A percentile compares a stretch with the other conserved stretches of the same genome.
Evolutionary conservation across 176 grass and related monocot species (phyloP).

Genomic region (Oryza officinalis): DNA sequence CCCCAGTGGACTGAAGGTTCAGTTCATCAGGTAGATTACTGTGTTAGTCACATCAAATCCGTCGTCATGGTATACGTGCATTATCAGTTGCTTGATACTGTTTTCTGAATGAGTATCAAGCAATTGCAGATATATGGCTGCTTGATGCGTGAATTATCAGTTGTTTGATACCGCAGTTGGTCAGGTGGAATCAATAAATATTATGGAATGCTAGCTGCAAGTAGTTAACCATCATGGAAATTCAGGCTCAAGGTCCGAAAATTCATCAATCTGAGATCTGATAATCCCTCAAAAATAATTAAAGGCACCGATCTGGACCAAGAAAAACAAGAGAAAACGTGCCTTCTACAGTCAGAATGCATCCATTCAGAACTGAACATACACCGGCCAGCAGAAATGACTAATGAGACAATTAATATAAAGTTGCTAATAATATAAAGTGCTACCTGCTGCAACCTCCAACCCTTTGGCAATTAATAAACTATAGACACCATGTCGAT

Average conservation of each 20-base stretch:
- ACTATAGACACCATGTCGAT: neutral
- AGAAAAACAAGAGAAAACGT: neutral
- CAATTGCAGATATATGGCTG: neutral
- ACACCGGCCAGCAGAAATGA: neutral
- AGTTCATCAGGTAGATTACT: neutral
- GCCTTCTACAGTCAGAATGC: conserved; percentile 29
- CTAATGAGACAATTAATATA: neutral
- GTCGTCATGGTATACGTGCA: neutral
- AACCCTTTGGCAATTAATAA: conserved; percentile 1
- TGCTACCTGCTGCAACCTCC: neutral
- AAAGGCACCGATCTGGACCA: neutral
- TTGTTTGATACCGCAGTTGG: neutral
- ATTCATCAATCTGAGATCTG: too few species aligned
- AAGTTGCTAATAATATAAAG: neutral
- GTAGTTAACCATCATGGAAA: neutral
- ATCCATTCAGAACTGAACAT: neutral
- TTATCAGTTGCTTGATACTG: neutral
- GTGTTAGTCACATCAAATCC: conserved; percentile 9
- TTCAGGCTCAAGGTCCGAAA: too few species aligned
- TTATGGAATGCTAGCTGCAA: neutral
- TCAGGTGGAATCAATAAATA: neutral
- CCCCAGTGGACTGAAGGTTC: neutral
- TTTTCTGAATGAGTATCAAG: neutral
- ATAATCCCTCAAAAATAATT: neutral
- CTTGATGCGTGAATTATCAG: neutral